Evolutionary conservation across 306 rosid genomes (phyloP).

Genomic region (Cucumis hystrix): DNA sequence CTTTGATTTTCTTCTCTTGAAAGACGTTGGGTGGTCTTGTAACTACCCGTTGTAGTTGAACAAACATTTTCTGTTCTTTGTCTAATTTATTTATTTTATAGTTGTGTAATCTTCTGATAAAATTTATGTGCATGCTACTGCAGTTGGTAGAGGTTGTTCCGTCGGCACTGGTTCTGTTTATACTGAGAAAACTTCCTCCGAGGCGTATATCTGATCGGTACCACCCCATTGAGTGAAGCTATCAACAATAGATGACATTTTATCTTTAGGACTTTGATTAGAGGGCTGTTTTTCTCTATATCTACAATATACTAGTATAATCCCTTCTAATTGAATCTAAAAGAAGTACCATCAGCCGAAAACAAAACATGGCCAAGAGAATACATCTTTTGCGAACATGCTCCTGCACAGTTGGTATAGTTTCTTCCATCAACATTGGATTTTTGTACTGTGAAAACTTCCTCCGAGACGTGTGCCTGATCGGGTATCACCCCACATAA

Average conservation of each 20-base stretch:
- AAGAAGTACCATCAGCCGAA: background rate
- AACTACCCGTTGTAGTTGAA: background rate
- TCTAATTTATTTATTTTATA: background rate
- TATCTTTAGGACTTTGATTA: background rate
- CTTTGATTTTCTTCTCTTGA: background rate
- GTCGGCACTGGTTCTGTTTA: conserved; percentile 56
- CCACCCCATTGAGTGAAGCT: conserved; percentile 46
- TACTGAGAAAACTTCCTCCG: conserved; percentile 62
- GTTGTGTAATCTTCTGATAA: background rate
- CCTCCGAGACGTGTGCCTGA: conserved; percentile 53
- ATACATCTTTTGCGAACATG: background rate
- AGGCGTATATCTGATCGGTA: conserved; percentile 58
- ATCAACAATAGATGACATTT: background rate
- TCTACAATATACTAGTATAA: background rate
- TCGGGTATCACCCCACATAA: conserved; percentile 43
- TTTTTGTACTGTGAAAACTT: conserved; percentile 46
- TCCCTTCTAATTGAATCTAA: background rate
- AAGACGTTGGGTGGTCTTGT: background rate
- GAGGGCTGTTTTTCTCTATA: background rate
- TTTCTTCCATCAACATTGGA: conserved; percentile 57
- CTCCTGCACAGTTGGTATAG: conserved; percentile 45
- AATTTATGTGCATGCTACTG: background rate
- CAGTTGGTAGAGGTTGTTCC: conserved; percentile 75
- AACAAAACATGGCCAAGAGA: background rate
- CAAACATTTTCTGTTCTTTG: background rate